Base-by-base conservation (phyloP, 2,329 filamentous ascomycete genomes). In the Atkinsonella texensis region DNA sequence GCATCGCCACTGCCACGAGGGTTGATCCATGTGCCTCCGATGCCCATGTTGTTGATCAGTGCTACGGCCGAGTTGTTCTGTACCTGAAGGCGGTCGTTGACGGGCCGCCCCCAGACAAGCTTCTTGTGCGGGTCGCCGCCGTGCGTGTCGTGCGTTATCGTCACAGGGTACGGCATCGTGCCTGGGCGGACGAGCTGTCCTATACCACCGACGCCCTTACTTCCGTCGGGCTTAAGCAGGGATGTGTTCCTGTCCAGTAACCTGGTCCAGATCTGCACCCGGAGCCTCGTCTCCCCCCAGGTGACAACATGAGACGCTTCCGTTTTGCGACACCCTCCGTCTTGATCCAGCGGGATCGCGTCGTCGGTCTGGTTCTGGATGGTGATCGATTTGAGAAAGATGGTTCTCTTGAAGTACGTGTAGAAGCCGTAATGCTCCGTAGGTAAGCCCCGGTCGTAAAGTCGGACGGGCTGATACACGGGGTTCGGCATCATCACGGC, bases 401-500 rank as follows among this genome's bases (percentile, higher is more conserved):
- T 87, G 9, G 84, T 85, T 57, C 89, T 87, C 68, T 89, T 83
- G 67, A 87, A 97, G 72, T 95, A 94, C 0, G 80, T 87, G 70
- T 95, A 96, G 70, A 96, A 96, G 2, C 88, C 89, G 66, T 94
- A 96, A 68, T 95, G 89, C 65, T 97, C 91, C 0, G 84, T 84
- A 2, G 77, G 71, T 31, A 86, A 73, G 17, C 86, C 89, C 18
- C 89, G 85, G 65, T 97, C 88, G 65, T 84, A 97, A 1, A 97
- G 77, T 1, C 87, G 81, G 12, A 97, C 73, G 0, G 89, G 91
- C 61, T 97, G 93, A 54, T 84, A 80, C 0, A 74, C 69, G 0
- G 85, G 79, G 8, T 78, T 73, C 0, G 89, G 87, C 45, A 93
- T 79, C 55, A 96, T 72, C 10, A 77, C 77, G 2, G 87, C 87